Base-by-base conservation (phyloP, 169 alveolate genomes). In the Cryptosporidium ubiquitum region DNA sequence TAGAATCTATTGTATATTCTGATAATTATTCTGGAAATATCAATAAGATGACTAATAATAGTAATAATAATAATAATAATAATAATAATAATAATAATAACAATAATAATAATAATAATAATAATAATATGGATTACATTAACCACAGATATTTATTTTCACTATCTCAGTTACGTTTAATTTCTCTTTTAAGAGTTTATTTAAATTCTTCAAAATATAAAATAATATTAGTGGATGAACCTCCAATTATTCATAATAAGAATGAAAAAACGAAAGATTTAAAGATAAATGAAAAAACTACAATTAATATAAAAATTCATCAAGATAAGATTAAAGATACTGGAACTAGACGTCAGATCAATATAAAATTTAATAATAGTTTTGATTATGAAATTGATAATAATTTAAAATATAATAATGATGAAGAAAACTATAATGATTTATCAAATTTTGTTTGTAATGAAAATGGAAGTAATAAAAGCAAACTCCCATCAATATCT, bases 141-240 rank as follows among this genome's bases (percentile, higher is more conserved):
- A 18, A 26, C 18, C 55, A 58, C 47, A 66, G 47, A 40, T 64
- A 42, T 23, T 4, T 79, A 18, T 79, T 79, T 79, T 61, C 73
- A 12, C 35, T 79, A 3, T 79, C 89, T 5, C 89, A 79, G 33
- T 29, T 79, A 40, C 51, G 89, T 57, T n/a, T 79, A 18, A 31
- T 79, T 29, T 40, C 89, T 7, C 40, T 79, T 12, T 14, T 79
- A 40, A 58, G 89, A 64, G 35, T 79, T n/a, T 79, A 79, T 49
- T 42, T 79, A 16, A 79, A 79, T 64, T 79, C 89, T 5, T 61
- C 61, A 3, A 40, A 61, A 47, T 79, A 79, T 42, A 58, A 64
- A 5, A 42, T 79, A 1, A 23, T 79, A 0, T 31, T 79, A 35
- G 75, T 79, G 9, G 89, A 79, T 47, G 89, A 79, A 33, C 89